Conservation (phyloP, 2,329 filamentous ascomycete species). For the Fusarium pseudograminearum region DNA sequence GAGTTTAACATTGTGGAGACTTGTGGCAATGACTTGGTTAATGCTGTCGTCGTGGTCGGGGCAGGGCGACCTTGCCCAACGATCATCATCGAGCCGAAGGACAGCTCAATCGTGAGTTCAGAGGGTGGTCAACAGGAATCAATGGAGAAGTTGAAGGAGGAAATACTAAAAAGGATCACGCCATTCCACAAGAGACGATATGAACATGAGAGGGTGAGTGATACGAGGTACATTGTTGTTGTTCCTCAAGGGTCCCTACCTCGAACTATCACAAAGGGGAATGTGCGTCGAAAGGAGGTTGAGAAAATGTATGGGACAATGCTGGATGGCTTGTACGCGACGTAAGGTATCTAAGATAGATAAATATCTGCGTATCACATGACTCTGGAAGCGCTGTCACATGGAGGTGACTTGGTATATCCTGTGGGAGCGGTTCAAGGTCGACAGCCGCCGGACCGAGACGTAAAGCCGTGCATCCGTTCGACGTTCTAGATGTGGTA, state of each 20-base stretch:
- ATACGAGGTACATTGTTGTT: slow-evolving; percentile 33
- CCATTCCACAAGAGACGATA: slow-evolving; percentile 43
- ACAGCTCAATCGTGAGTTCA: neutral
- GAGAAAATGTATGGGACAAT: slow-evolving; percentile 13
- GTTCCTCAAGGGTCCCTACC: slow-evolving; percentile 28
- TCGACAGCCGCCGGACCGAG: neutral
- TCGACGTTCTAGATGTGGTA: neutral
- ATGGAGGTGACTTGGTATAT: neutral
- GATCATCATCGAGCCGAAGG: slow-evolving; percentile 34
- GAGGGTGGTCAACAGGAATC: neutral
- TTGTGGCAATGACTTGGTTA: slow-evolving; percentile 37
- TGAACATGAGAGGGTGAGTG: slow-evolving; percentile 36
- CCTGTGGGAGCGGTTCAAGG: too few species aligned
- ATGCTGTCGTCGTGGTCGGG: slow-evolving; percentile 33
- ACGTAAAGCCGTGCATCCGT: neutral
- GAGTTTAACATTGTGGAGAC: slow-evolving; percentile 36
- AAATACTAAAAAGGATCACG: slow-evolving; percentile 29
- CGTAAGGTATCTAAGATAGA: neutral
- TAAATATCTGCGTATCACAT: neutral
- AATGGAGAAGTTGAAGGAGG: slow-evolving; percentile 2
- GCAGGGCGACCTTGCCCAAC: slow-evolving; percentile 35
- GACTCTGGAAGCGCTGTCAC: accelerated
- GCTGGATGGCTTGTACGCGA: slow-evolving; percentile 11
- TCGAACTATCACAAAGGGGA: slow-evolving; percentile 35
- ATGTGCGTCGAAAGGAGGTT: slow-evolving; percentile 33